Conservation (phyloP, 2,329 filamentous ascomycete species). For the Cytospora mali region DNA sequence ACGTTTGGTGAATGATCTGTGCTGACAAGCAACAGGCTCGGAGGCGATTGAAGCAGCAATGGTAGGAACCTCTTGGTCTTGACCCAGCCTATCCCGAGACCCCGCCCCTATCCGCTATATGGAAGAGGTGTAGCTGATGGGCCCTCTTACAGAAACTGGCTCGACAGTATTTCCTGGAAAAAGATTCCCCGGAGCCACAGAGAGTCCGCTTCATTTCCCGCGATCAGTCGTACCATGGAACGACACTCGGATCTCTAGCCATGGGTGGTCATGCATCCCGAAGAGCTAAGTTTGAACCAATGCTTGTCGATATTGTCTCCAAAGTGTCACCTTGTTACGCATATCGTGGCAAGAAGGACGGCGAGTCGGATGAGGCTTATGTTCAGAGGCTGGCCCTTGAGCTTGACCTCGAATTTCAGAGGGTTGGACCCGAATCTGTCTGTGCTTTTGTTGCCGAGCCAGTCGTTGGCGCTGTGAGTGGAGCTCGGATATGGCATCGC, state of each 20-base stretch:
- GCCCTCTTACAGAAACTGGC: constrained; percentile 53
- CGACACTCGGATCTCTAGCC: constrained; percentile 67
- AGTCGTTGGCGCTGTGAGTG: constrained; percentile 68
- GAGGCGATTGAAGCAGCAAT: constrained; percentile 68
- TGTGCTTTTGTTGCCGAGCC: constrained; percentile 75
- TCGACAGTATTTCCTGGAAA: constrained; percentile 65
- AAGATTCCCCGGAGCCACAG: constrained; percentile 53
- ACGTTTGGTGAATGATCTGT: constrained; percentile 50
- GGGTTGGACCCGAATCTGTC: constrained; percentile 65
- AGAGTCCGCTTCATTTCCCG: constrained; percentile 70
- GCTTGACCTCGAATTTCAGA: constrained; percentile 67
- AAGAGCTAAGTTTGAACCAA: constrained; percentile 62
- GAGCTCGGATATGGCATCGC: not conserved
- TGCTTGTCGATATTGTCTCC: constrained; percentile 59
- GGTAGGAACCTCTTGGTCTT: not conserved
- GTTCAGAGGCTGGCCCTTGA: constrained; percentile 63
- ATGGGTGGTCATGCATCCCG: constrained; percentile 65
- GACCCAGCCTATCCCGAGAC: not conserved
- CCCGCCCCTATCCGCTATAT: not conserved
- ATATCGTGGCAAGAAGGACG: constrained; percentile 57
- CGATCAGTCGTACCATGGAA: constrained; percentile 71
- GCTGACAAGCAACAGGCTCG: constrained; percentile 47
- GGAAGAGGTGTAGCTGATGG: not conserved
- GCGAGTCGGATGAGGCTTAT: constrained; percentile 61
- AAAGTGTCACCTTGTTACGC: constrained; percentile 68